These are phyloP conservation scores for Aspergillus fructus DNA, from an alignment of 2,329 filamentous ascomycete genomes.

Conservation along the genomic window DNA sequence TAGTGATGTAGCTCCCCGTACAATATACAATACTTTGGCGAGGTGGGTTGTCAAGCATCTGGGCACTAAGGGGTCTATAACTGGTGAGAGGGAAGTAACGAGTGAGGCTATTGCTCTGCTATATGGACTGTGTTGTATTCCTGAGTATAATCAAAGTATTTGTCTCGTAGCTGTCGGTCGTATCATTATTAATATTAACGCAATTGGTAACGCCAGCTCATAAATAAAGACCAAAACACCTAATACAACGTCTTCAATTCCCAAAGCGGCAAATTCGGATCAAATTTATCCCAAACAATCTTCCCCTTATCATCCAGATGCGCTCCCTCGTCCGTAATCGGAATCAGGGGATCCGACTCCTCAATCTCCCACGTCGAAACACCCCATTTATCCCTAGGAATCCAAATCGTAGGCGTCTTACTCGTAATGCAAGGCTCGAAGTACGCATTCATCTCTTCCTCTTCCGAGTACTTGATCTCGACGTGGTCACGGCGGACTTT, in stretches of 20 bases:
- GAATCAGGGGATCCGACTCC: conserved; percentile 69
- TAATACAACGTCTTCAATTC: conserved; percentile 53
- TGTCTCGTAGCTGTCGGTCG: no score
- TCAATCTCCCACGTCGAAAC: conserved; percentile 73
- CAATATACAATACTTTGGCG: no score
- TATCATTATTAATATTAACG: neutral
- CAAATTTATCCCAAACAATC: conserved; percentile 60
- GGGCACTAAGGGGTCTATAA: no score
- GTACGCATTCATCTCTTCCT: conserved; percentile 67
- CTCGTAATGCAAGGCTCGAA: conserved; percentile 68
- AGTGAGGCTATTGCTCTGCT: no score
- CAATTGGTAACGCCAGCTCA: no score
- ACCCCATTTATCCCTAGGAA: conserved; percentile 72
- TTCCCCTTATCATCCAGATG: conserved; percentile 69
- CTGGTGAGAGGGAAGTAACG: no score
- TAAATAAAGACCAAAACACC: neutral
- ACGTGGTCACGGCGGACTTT: conserved; percentile 62
- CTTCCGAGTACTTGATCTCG: conserved; percentile 60
- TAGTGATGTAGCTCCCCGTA: no score
- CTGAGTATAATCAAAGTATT: no score
- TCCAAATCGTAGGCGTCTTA: conserved; percentile 70
- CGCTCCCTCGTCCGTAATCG: conserved; percentile 76
- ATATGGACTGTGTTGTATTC: no score
- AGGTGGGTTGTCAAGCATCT: no score
- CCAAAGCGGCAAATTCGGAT: conserved; percentile 57